Base-by-base conservation (phyloP, 2,329 filamentous ascomycete species). In the Tolypocladium tundrense region DNA sequence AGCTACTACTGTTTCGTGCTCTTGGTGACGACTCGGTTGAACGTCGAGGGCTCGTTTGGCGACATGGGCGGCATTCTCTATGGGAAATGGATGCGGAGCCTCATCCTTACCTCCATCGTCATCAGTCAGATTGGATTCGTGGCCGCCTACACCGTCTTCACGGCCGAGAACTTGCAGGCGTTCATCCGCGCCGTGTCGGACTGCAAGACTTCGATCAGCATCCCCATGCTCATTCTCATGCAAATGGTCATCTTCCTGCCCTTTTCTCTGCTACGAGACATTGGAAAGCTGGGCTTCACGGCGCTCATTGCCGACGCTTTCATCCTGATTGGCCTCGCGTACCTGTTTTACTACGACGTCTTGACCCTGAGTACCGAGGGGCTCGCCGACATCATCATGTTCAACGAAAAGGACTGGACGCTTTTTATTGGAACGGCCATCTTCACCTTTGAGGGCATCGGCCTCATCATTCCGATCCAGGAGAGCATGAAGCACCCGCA, bases 1-100 rank as follows among this genome's bases (percentile, higher is more conserved):
- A 97, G 92, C 70, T 99, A 96, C 75, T 96, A 97, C 77, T 97
- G 92, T 76, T 99, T 99, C 73, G 91, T 99, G 48, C 80, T 99
- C 16, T 82, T 99, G 39, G 91, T 97, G 61, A 87, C 87, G 60
- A 94, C 91, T 2, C 88, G 94, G 40, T 77, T 96, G 54, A 88
- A 85, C 69, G 84, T 97, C 35, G 88, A 92, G 54, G 91, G 90
- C n/a, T 97, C 94, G 1, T 99, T 97, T 74, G 94, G 94, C 72
- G 94, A 97, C 68, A 96, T 99, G 75, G 94, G 95, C 56, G 91
- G 90, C 54, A 86, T 90, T 53, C 80, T 99, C 19, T 99, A 94
- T 70, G 94, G 94, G 61, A 88, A 87, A 63, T 92, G 88, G 82
- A 89, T 99, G 88, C 85, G 92, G 60, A 86, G 82, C 60, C 76